Conservation (phyloP, 2,329 filamentous ascomycete species). For the Paraconiothyrium brasiliense region DNA sequence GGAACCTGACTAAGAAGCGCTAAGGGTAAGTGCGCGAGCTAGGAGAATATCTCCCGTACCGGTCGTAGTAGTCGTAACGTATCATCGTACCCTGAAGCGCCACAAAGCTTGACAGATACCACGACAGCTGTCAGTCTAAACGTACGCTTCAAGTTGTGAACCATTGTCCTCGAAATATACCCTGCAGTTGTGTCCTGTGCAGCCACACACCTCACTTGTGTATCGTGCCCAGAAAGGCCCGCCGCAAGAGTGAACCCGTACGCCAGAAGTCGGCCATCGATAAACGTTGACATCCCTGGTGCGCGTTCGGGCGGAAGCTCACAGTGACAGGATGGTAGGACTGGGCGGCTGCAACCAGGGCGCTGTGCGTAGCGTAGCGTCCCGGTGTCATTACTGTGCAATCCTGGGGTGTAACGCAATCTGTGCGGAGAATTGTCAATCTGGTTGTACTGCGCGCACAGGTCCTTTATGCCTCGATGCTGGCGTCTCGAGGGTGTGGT, state of each 20-base stretch:
- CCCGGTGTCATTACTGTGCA: background rate
- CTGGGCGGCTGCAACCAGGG: constrained; percentile 5
- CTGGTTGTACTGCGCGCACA: constrained; percentile 29
- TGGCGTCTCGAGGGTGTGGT: constrained; percentile 13
- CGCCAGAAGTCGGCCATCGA: background rate
- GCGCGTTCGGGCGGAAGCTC: background rate
- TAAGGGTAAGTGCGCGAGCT: background rate
- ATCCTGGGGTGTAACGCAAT: constrained; percentile 1
- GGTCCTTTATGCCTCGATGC: background rate
- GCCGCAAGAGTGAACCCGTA: background rate
- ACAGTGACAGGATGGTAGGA: constrained; percentile 11
- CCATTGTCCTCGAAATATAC: background rate
- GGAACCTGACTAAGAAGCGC: background rate
- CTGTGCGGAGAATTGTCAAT: constrained; percentile 36
- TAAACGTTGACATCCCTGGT: background rate
- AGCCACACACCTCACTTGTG: background rate
- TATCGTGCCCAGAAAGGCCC: background rate
- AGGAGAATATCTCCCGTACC: background rate
- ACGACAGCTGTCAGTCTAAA: constrained; percentile 35
- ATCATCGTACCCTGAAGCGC: constrained; percentile 32
- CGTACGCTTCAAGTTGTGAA: constrained; percentile 13
- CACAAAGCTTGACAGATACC: constrained; percentile 45
- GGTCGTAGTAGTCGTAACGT: constrained; percentile 1
- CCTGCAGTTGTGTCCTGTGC: background rate
- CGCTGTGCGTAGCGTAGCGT: background rate